These are phyloP conservation scores for Middelhovenomyces tepae DNA, from an alignment of 805 yeast genomes.

Conservation along the genomic window DNA sequence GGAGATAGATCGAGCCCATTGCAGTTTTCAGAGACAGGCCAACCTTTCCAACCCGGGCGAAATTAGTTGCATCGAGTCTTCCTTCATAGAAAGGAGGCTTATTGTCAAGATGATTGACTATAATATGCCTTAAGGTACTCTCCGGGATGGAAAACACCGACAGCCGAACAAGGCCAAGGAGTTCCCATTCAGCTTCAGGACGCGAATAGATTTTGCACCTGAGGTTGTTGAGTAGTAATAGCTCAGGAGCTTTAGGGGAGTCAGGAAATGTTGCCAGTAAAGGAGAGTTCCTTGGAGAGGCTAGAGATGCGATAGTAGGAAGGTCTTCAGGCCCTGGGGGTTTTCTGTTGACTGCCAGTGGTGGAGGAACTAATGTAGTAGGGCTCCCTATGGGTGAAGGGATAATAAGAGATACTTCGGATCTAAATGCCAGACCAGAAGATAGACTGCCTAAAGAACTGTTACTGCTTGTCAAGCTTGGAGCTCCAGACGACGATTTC, in stretches of 20 bases:
- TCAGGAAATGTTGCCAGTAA: background rate
- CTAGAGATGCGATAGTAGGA: conserved; percentile 1
- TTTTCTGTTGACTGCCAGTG: background rate
- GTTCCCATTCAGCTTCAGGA: conserved; percentile 10
- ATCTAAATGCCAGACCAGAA: background rate
- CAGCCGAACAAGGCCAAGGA: conserved; percentile 7
- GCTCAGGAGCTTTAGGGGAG: conserved; percentile 5
- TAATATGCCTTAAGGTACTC: background rate
- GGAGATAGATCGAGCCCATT: conserved; percentile 20
- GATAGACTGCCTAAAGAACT: conserved; percentile 1
- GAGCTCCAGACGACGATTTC: conserved; percentile 7
- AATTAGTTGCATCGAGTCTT: conserved; percentile 5
- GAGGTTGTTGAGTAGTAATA: conserved; percentile 17
- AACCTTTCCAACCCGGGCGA: too few species aligned
- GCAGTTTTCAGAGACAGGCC: too few species aligned
- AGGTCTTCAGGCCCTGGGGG: conserved; percentile 3
- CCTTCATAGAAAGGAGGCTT: background rate
- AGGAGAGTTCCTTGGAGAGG: background rate
- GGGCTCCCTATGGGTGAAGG: too few species aligned
- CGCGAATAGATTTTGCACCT: conserved; percentile 13
- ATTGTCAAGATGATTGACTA: background rate
- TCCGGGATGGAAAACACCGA: conserved; percentile 4
- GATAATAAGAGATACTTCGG: conserved; percentile 1
- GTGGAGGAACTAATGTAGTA: too few species aligned
- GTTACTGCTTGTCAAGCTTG: conserved; percentile 12